phyloP scores from a whole-genome alignment of 768 basidiomycete species.

The Mycena floridula region DNA sequence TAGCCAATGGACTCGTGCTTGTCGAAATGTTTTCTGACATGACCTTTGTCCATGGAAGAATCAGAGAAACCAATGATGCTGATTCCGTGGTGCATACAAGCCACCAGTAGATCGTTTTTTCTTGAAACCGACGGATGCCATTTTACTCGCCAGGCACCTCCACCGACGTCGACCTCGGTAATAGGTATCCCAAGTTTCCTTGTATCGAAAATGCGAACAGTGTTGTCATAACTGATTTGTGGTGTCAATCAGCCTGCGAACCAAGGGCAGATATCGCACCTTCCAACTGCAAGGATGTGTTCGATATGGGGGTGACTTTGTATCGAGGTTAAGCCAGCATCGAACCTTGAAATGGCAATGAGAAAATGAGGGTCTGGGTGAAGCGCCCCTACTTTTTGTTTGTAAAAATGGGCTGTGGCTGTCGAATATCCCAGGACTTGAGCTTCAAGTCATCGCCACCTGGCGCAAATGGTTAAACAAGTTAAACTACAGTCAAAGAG shows the following conservation, averaged over 20 bases:
- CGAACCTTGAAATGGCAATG: constrained; percentile 53
- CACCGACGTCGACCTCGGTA: constrained; percentile 62
- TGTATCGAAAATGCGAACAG: constrained; percentile 75
- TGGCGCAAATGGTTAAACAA: constrained; percentile 19
- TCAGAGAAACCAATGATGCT: constrained; percentile 61
- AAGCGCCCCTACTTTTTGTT: constrained; percentile 57
- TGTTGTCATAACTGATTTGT: constrained; percentile 69
- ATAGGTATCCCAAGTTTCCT: constrained; percentile 61
- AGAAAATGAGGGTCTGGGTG: not conserved
- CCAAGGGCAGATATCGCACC: constrained; percentile 36
- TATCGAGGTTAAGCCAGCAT: constrained; percentile 88
- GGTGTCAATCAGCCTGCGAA: not conserved
- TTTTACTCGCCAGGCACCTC: constrained; percentile 93
- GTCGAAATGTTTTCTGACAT: constrained; percentile 57
- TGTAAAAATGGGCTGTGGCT: constrained; percentile 50
- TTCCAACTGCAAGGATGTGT: constrained; percentile 85
- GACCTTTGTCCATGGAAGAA: constrained; percentile 7
- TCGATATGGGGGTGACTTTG: constrained; percentile 78
- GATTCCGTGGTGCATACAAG: constrained; percentile 97
- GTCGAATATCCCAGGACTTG: constrained; percentile 87
- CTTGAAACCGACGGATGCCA: constrained; percentile 82
- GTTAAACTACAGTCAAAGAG: not conserved
- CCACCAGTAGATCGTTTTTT: constrained; percentile 75
- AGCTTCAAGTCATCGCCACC: constrained; percentile 91
- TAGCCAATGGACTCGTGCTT: constrained; percentile 83